Conservation (phyloP, 2,329 filamentous ascomycete species). For the Aspergillus ibericus region DNA sequence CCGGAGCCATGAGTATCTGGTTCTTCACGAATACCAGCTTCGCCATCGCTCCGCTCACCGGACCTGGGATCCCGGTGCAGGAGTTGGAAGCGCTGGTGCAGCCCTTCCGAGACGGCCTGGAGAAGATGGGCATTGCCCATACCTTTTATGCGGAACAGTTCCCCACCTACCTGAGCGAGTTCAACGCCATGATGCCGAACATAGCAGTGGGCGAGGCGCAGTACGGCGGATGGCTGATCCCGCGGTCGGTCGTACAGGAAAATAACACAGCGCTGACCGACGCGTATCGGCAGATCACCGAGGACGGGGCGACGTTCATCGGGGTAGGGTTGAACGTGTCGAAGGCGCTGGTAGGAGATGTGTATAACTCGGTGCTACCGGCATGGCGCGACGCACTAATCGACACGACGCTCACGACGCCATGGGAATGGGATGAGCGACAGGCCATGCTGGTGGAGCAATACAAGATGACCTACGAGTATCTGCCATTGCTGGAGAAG, state of each 20-base stretch:
- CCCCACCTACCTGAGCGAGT: conserved; percentile 33
- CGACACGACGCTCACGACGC: conserved; percentile 34
- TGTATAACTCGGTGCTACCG: conserved; percentile 44
- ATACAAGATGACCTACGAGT: conserved; percentile 41
- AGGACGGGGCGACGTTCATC: conserved; percentile 36
- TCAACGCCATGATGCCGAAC: conserved; percentile 29
- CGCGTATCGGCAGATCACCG: conserved; percentile 36
- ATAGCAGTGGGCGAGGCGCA: conserved; percentile 42
- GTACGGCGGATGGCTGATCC: conserved; percentile 38
- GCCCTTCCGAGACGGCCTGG: conserved; percentile 47
- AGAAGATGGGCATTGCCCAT: conserved; percentile 35
- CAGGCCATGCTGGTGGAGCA: conserved; percentile 37
- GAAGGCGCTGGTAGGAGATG: conserved; percentile 39
- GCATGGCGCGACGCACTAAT: conserved; percentile 48
- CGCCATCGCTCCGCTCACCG: conserved; percentile 48
- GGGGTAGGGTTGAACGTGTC: conserved; percentile 43
- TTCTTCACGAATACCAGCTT: conserved; percentile 54
- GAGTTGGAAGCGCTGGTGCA: conserved; percentile 49
- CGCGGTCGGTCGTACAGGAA: conserved; percentile 33
- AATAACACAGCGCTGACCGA: conserved; percentile 32
- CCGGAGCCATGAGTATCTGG: conserved; percentile 53
- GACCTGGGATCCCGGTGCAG: conserved; percentile 46
- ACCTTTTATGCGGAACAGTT: conserved; percentile 30
- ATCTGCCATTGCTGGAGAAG: conserved; percentile 37
- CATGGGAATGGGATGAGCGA: conserved; percentile 38